Base-by-base conservation (phyloP, 148 eudicot genomes). In the Dysphania ambrosioides region DNA sequence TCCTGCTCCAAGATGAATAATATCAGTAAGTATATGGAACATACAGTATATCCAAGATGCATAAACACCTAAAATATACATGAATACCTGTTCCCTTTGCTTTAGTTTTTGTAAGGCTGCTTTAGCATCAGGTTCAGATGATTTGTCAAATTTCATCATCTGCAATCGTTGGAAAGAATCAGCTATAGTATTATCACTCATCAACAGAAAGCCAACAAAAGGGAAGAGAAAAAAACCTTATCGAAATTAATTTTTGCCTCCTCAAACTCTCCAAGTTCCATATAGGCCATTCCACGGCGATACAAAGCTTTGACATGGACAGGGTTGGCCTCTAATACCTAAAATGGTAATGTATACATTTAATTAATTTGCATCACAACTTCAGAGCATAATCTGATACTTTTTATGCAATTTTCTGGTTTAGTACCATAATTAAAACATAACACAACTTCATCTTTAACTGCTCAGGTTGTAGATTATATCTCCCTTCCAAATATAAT, bases 201-300 rank as follows among this genome's bases (percentile, higher is more conserved):
- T 31, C 51, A 31, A 11, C 10, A 21, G 13, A 47, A 64, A 36
- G 47, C 15, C 47, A 42, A 9, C 47, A 42, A n/a, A n/a, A 9
- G 19, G 62, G 35, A 31, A 41, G 32, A 27, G n/a, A 27, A 78
- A 21, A n/a, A 36, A 83, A 92, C 97, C 97, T 79, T 90, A 41
- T 88, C 85, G 73, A 95, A 95, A 84, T 95, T 97, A 64, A 51
- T 85, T 80, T 88, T 89, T 66, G 99, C 97, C 80, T 92, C 92
- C 75, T 95, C 97, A 80, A 85, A 95, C 72, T 95, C 97, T 78
- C 94, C 99, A 72, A 80, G 81, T 61, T 82, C 87, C 97, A 92
- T 89, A 76, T 88, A 79, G 29, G 99, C 99, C 97, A 95, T 92
- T 81, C 99, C 99, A 53, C 99, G 92, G 24, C 97, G 93, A 83